These are phyloP conservation scores for Coprinopsis cinerea DNA, from an alignment of 768 basidiomycete species.

Conservation along the genomic window DNA sequence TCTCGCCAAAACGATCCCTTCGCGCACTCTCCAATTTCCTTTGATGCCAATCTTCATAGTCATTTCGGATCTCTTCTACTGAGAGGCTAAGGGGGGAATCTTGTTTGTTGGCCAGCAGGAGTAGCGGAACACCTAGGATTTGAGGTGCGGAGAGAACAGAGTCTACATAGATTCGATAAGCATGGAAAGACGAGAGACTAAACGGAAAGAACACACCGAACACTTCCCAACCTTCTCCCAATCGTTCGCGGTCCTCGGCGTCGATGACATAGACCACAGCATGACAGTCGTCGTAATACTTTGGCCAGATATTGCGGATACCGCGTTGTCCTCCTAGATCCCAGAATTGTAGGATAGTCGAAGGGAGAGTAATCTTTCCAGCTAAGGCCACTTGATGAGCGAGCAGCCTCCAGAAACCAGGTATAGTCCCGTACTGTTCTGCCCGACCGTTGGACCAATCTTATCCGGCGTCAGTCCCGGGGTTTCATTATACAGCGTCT, in stretches of 20 bases:
- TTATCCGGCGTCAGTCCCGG: constrained; percentile 89
- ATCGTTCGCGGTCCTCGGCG: constrained; percentile 80
- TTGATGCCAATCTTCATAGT: constrained; percentile 85
- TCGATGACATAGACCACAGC: constrained; percentile 96
- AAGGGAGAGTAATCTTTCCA: constrained; percentile 89
- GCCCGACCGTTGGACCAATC: constrained; percentile 94
- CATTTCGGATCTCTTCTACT: constrained; percentile 85
- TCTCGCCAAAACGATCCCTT: constrained; percentile 44
- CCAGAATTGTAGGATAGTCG: constrained; percentile 94
- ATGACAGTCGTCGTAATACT: constrained; percentile 95
- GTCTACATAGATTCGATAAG: constrained; percentile 39
- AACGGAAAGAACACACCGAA: constrained; percentile 61
- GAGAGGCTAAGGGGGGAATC: constrained; percentile 76
- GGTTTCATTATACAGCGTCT: constrained; percentile 82
- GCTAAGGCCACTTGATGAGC: constrained; percentile 38
- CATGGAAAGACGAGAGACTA: not conserved
- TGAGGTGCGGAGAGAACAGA: constrained; percentile 83
- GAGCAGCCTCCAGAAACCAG: not conserved
- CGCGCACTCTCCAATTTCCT: constrained; percentile 65
- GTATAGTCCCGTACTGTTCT: constrained; percentile 70
- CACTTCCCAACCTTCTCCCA: constrained; percentile 94
- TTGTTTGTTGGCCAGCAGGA: constrained; percentile 96
- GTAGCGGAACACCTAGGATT: constrained; percentile 82
- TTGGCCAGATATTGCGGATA: constrained; percentile 90
- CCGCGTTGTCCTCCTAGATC: constrained; percentile 94